Evolutionary conservation across 352 stramenopile species (phyloP).

Genomic region (Globisporangium spiculum): DNA sequence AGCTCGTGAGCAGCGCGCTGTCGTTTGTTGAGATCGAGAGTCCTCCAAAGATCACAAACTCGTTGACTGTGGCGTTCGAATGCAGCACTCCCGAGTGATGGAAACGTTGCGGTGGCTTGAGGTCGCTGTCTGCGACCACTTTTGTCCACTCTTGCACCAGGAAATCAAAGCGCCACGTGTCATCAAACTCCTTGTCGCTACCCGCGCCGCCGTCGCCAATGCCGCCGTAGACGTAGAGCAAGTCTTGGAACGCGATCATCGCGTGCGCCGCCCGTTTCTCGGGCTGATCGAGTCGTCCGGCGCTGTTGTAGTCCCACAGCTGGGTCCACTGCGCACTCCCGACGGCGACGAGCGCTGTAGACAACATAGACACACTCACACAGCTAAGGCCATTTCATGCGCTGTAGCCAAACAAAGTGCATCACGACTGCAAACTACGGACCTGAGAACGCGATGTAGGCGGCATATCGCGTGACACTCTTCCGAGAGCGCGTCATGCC

Average conservation of each 20-base stretch:
- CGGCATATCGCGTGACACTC: not conserved
- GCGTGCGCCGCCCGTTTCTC: conserved; percentile 55
- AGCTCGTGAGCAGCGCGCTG: not conserved
- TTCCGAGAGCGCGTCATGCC: conserved; percentile 1
- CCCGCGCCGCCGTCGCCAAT: conserved; percentile 29
- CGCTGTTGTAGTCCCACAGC: conserved; percentile 35
- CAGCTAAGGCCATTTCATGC: not conserved
- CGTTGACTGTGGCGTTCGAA: conserved; percentile 34
- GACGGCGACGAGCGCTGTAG: not conserved
- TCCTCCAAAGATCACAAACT: conserved; percentile 55
- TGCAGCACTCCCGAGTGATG: conserved; percentile 41
- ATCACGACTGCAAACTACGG: not conserved
- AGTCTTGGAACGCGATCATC: conserved; percentile 41
- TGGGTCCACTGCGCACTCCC: conserved; percentile 46
- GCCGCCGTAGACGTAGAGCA: conserved; percentile 63
- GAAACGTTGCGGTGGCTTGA: conserved; percentile 35
- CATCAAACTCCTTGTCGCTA: conserved; percentile 55
- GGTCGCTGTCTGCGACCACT: conserved; percentile 18
- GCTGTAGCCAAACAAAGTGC: not conserved
- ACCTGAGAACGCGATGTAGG: not conserved
- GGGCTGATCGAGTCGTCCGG: conserved; percentile 22
- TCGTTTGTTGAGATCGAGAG: conserved; percentile 31
- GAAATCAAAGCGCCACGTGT: conserved; percentile 70
- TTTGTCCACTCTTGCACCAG: conserved; percentile 30
- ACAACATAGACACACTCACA: not conserved